Conservation (phyloP, 108 stramenopile species). For the Pseudonitzschia delicatissima region DNA sequence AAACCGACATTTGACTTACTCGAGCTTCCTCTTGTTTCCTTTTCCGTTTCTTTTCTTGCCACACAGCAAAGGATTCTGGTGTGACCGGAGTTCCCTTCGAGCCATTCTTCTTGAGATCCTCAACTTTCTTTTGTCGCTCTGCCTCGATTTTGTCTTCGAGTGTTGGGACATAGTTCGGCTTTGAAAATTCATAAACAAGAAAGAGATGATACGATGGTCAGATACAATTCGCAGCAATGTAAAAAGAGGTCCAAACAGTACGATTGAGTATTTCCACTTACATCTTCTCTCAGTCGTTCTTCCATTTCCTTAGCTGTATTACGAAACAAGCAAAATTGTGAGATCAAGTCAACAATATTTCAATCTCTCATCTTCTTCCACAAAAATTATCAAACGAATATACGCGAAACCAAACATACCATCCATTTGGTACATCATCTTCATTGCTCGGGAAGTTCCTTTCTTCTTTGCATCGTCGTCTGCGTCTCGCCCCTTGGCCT, state of each 20-base stretch:
- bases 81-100: conserved; percentile 76
- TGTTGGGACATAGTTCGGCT: conserved; percentile 89
- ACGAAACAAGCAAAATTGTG: neutral
- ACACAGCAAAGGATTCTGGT: conserved; percentile 73
- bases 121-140: conserved; percentile 83
- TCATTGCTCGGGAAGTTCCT: conserved; percentile 69
- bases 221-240: neutral
- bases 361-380: neutral
- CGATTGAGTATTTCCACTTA: conserved; percentile 25
- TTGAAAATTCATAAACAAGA: neutral
- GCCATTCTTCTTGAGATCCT: conserved; percentile 68
- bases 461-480: conserved; percentile 61
- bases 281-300: conserved; percentile 76
- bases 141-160: conserved; percentile 86
- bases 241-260: neutral
- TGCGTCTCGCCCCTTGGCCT: conserved; percentile 78
- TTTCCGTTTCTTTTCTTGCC: conserved; percentile 87
- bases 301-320: conserved; percentile 78
- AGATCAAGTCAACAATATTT: neutral
- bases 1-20: neutral
- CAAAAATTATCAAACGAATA: neutral
- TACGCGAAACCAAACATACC: conserved; percentile 4
- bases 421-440: conserved; percentile 80
- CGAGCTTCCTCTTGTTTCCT: conserved; percentile 48
- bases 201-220: neutral